Evolutionary conservation across 176 grass and related monocot species (phyloP).

Genomic region (Miscanthus lutarioriparius): DNA sequence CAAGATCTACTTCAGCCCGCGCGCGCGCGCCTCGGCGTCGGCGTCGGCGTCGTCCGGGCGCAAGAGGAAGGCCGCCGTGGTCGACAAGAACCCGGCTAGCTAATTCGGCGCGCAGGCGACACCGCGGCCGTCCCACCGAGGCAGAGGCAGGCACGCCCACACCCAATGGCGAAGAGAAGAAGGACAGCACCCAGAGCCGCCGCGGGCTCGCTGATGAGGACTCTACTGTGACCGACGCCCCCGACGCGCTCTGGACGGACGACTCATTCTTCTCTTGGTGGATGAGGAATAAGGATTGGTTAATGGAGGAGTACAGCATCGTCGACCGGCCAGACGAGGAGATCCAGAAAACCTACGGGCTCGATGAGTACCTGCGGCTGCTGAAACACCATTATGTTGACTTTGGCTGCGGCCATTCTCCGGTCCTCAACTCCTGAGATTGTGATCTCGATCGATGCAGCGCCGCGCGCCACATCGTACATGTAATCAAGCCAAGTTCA

Average conservation of each 20-base stretch:
- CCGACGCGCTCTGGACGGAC: neutral
- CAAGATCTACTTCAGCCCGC: constrained; percentile 49
- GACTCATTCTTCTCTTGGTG: neutral
- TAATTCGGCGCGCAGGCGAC: neutral
- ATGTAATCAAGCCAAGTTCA: neutral
- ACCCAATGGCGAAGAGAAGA: neutral
- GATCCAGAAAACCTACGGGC: neutral
- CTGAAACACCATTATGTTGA: neutral
- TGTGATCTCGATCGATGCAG: neutral
- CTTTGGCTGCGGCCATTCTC: neutral
- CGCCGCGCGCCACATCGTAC: neutral
- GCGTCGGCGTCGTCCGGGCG: neutral
- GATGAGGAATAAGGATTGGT: neutral
- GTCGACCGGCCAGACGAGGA: neutral
- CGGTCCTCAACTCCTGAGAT: neutral
- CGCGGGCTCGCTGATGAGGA: too few relatives aligned
- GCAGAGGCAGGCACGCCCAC: neutral
- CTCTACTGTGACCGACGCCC: neutral
- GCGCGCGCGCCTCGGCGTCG: neutral
- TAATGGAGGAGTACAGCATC: neutral
- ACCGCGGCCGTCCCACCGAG: neutral
- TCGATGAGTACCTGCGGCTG: neutral
- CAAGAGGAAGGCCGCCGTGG: constrained; percentile 40
- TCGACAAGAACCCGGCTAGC: neutral
- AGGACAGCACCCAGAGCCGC: too few relatives aligned